A percentile compares a stretch with the other conserved stretches of the same genome.
Conservation (phyloP, 1,284 basidiomycete genomes). For the Peniophora sp. region DNA sequence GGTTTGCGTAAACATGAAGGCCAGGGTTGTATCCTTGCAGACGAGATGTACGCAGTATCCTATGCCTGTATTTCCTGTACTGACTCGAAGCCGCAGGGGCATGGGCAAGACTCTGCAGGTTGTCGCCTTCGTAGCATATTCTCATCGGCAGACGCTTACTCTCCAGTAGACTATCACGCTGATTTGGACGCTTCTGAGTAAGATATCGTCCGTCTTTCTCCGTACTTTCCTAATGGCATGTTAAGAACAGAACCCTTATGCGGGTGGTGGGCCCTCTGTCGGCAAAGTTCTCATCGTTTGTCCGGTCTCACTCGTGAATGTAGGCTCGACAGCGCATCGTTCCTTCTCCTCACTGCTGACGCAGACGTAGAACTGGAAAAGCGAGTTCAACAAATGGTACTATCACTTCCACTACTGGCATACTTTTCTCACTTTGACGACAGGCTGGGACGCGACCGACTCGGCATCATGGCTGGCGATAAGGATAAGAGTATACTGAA, state of each 20-base stretch:
- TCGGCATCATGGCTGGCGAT: constrained; percentile 77
- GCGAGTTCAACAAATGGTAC: constrained; percentile 92
- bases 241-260: constrained; percentile 80
- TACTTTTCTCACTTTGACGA: background rate
- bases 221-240: constrained; percentile 4
- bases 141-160: constrained; percentile 1
- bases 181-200: constrained; percentile 84
- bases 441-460: constrained; percentile 72
- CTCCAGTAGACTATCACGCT: constrained; percentile 71
- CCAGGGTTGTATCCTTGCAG: constrained; percentile 92
- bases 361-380: constrained; percentile 79
- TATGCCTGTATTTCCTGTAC: background rate
- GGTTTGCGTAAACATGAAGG: constrained; percentile 84
- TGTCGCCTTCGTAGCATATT: background rate
- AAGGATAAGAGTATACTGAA: constrained; percentile 66
- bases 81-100: constrained; percentile 51
- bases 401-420: constrained; percentile 13
- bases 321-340: constrained; percentile 24
- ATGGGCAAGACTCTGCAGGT: constrained; percentile 90
- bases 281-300: constrained; percentile 89
- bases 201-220: constrained; percentile 13
- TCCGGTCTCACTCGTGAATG: constrained; percentile 86
- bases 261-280: constrained; percentile 47
- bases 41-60: constrained; percentile 72
- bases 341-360: constrained; percentile 6